These are phyloP conservation scores for Pythium chondricola DNA, from an alignment of 352 stramenopile genomes.

Conservation along the genomic window DNA sequence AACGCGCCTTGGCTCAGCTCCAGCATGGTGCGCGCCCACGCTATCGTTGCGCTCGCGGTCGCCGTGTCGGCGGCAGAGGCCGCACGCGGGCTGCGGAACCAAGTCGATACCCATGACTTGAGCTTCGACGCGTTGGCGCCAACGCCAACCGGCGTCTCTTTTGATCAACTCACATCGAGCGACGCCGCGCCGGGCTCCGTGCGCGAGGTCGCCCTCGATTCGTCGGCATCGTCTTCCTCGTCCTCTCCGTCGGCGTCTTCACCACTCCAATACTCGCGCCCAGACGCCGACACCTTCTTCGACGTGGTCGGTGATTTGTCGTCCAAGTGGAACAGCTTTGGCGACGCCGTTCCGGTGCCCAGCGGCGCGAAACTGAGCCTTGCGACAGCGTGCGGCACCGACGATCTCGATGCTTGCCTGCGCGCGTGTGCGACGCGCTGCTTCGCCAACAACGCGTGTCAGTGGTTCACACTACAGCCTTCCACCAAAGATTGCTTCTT, in stretches of 20 bases:
- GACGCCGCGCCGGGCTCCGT: background rate
- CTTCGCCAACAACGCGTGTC: conserved; percentile 12
- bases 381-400: background rate
- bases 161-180: conserved; percentile 1
- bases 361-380: conserved; percentile 6
- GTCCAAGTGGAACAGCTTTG: conserved; percentile 10
- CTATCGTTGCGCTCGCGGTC: background rate
- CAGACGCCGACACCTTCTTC: conserved; percentile 6
- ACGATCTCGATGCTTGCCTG: conserved; percentile 4
- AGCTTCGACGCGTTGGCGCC: conserved; percentile 8
- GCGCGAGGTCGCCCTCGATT: conserved; percentile 4
- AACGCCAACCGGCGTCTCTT: conserved; percentile 7
- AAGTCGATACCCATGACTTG: conserved; percentile 5
- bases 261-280: conserved; percentile 2
- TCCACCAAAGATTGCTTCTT: conserved; percentile 9
- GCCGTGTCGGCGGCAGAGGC: background rate
- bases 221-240: background rate
- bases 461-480: conserved; percentile 17
- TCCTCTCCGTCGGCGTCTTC: background rate
- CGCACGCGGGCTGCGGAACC: conserved; percentile 2
- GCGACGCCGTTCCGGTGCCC: conserved; percentile 9
- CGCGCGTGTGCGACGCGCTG: conserved; percentile 5
- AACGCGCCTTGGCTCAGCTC: background rate
- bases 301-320: conserved; percentile 11
- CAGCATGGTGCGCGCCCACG: background rate